Percentiles rank a stretch among this genome's conserved stretches.
Conservation (phyloP, 208 protist genomes). For the Wallacemonas sp. region DNA sequence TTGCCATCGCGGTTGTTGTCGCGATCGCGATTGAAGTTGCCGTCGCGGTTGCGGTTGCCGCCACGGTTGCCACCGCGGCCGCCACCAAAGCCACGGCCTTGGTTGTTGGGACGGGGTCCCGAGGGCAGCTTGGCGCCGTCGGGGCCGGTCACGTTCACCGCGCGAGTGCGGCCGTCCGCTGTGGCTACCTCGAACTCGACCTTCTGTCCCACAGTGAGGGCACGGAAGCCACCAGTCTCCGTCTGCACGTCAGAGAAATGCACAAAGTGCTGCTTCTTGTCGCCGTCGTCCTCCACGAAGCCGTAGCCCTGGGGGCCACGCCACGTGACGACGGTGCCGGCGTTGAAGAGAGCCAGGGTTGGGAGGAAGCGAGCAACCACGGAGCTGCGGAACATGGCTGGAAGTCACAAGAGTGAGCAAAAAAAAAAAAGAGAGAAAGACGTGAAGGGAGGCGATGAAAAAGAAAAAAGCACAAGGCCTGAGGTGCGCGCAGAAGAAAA, state of each 20-base stretch:
- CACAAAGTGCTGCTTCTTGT: conserved; percentile 93
- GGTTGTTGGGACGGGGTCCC: conserved; percentile 62
- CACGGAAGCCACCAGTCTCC: conserved; percentile 84
- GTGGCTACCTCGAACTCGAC: conserved; percentile 90
- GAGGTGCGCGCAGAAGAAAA: not conserved
- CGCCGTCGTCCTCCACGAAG: conserved; percentile 87
- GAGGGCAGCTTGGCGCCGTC: conserved; percentile 83
- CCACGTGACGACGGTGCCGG: conserved; percentile 88
- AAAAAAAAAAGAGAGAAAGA: conserved; percentile 7
- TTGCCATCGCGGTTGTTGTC: conserved; percentile 19
- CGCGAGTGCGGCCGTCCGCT: conserved; percentile 85
- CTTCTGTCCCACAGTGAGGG: conserved; percentile 83
- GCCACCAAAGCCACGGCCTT: conserved; percentile 32
- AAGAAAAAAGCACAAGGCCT: not conserved
- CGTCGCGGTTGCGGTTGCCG: conserved; percentile 42
- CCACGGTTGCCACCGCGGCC: conserved; percentile 34
- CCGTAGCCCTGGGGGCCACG: conserved; percentile 88
- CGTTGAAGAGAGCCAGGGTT: conserved; percentile 70
- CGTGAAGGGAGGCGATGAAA: not conserved
- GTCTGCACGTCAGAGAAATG: conserved; percentile 90
- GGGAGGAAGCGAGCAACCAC: conserved; percentile 51
- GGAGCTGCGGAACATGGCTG: conserved; percentile 68
- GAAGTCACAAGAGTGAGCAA: not conserved
- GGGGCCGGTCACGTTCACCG: conserved; percentile 82
- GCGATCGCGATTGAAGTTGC: conserved; percentile 21